Evolutionary conservation across 1,284 basidiomycete species (phyloP), one percentile per base, ranked within the genome.

Genomic region (Veloboletus limbatus): DNA sequence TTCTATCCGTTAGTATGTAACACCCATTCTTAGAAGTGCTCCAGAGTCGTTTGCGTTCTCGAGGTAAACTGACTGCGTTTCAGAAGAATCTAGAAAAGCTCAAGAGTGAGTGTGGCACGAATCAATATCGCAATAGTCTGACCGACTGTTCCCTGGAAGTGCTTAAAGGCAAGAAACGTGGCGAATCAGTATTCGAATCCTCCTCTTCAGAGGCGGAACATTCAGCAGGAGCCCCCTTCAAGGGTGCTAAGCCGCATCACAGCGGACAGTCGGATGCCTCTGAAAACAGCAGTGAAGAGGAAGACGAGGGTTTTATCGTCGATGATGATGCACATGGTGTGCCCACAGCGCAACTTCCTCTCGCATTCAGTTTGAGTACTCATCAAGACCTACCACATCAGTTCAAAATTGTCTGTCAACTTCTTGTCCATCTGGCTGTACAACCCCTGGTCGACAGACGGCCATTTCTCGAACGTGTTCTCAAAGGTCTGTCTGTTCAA

Each of bases 391-490:
- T 86, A 17, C 69, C 76, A 13, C 78, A 85, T 52, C 85, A 89
- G 49, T 90, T 91, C 75, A 91, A 90, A 67, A 83, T 88, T 38
- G 76, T 93, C 25, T 92, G 88, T 55, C 91, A 94, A 59, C 78
- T 92, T 33, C 85, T 92, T 54, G 84, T 92, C 3, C 84, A 92
- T 54, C 69, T 93, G 32, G 85, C 85, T 17, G 80, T 90, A 25
- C 76, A 71, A 20, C 72, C 78, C 7, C 61, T 69, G n/a, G 62
- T 62, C 7, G 70, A 81, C 37, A 72, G 87, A 13, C 69, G 67
- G 38, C 57, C 67, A 6, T 83, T 79, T 55, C 79, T 85, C 75
- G 60, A 76, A 49, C 61, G 70, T 28, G 72, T 70, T 34, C 59
- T 85, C 41, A 71, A 73, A 62, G 71, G 88, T 85, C 49, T 60